These are phyloP conservation scores for Penicillium italicum DNA, from an alignment of 2,329 filamentous ascomycete species.

Conservation along the genomic window DNA sequence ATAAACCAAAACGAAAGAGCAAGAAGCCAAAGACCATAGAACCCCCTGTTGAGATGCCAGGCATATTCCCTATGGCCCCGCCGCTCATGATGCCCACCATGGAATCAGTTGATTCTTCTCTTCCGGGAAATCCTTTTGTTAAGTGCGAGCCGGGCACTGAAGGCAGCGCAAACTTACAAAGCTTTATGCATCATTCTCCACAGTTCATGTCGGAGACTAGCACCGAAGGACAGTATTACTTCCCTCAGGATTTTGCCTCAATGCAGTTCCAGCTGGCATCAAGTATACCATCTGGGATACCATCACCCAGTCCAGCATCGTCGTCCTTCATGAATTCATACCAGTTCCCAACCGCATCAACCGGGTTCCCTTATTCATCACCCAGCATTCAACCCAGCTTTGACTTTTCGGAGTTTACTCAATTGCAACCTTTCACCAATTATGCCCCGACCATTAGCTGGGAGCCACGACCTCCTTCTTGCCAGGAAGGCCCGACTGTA, in stretches of 20 bases:
- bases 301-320: background rate
- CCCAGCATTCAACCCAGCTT: background rate
- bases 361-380: background rate
- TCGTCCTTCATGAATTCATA: constrained; percentile 5
- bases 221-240: background rate
- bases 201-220: constrained; percentile 5
- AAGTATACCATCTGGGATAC: background rate
- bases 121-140: constrained; percentile 18
- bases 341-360: background rate
- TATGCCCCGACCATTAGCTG: constrained; percentile 2
- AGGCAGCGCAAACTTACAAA: background rate
- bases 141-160: constrained; percentile 23
- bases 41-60: constrained; percentile 14
- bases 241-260: constrained; percentile 3
- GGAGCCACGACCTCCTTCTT: background rate
- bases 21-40: constrained; percentile 21
- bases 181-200: background rate
- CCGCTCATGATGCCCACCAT: constrained; percentile 6
- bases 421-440: background rate
- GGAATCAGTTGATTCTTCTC: constrained; percentile 12
- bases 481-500: background rate
- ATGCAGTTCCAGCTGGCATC: background rate
- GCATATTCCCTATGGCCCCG: constrained; percentile 5
- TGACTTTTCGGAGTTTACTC: background rate
- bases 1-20: constrained; percentile 26